Conservation (phyloP, 1,139 yeast species). For the Blastobotrys malaysiensis region DNA sequence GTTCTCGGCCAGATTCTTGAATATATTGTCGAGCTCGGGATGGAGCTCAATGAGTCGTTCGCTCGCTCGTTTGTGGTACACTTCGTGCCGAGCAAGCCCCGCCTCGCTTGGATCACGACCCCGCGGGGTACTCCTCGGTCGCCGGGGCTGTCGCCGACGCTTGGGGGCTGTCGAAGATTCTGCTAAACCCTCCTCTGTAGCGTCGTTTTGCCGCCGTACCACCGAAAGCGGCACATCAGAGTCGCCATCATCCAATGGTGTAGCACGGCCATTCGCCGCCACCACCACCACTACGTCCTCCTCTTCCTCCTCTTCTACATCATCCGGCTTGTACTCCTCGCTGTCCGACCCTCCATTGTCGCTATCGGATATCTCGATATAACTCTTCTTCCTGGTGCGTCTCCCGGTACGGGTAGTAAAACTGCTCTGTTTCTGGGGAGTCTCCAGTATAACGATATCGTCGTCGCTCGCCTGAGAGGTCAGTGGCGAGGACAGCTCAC, state of each 20-base stretch:
- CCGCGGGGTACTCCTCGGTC: not conserved
- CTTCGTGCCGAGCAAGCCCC: constrained; percentile 9
- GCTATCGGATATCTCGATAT: not conserved
- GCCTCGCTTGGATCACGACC: constrained; percentile 1
- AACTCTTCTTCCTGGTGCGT: not conserved
- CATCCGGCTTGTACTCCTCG: not conserved
- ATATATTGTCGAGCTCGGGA: constrained; percentile 69
- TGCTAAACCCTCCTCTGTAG: not conserved
- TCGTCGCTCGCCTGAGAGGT: not conserved
- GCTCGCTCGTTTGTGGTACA: constrained; percentile 36
- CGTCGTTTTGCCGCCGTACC: not conserved
- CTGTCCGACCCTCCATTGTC: not conserved
- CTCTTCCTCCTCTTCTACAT: not conserved
- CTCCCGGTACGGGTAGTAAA: not conserved
- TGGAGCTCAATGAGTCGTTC: constrained; percentile 63
- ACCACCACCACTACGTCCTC: not conserved
- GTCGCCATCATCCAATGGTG: not conserved
- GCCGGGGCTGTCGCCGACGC: not conserved
- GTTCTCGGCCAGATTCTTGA: constrained; percentile 53
- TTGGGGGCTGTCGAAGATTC: not conserved
- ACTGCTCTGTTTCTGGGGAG: not conserved
- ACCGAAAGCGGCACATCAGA: not conserved
- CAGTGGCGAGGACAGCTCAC: not conserved
- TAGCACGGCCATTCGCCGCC: no score
- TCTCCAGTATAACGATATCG: not conserved